Conservation (phyloP, 257 asterid species). For the Rauvolfia tetraphylla region DNA sequence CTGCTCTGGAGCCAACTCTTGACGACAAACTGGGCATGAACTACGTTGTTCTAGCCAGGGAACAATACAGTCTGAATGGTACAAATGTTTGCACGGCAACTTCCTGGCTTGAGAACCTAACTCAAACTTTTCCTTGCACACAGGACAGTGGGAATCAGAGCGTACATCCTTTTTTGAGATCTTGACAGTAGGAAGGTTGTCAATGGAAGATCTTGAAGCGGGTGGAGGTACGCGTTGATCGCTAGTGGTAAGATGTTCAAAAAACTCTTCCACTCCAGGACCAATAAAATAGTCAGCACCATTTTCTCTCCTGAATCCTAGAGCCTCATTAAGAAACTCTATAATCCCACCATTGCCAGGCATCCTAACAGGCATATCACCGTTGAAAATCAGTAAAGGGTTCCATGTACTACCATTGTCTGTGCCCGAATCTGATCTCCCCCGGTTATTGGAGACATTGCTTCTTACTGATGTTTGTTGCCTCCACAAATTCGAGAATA, state of each 20-base stretch:
- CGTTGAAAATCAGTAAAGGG: slow-evolving; percentile 74
- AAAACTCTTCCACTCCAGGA: slow-evolving; percentile 81
- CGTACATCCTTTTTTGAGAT: slow-evolving; percentile 72
- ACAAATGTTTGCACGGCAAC: slow-evolving; percentile 77
- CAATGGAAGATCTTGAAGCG: slow-evolving; percentile 65
- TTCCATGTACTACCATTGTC: slow-evolving; percentile 53
- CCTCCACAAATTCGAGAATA: slow-evolving; percentile 64
- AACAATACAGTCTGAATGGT: slow-evolving; percentile 77
- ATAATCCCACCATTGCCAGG: slow-evolving; percentile 64
- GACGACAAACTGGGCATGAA: slow-evolving; percentile 89
- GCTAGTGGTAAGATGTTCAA: slow-evolving; percentile 52
- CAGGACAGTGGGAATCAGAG: slow-evolving; percentile 71
- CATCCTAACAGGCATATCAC: slow-evolving; percentile 71
- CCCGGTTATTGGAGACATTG: slow-evolving; percentile 28
- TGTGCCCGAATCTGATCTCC: slow-evolving; percentile 26
- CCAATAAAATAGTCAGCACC: slow-evolving; percentile 88
- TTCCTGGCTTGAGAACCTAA: slow-evolving; percentile 61
- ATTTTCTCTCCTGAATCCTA: slow-evolving; percentile 69
- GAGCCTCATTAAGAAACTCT: slow-evolving; percentile 74
- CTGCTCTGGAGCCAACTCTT: slow-evolving; percentile 40
- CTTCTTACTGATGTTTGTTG: slow-evolving; percentile 48
- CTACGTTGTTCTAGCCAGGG: slow-evolving; percentile 82
- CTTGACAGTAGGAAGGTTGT: slow-evolving; percentile 66
- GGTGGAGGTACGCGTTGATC: slow-evolving; percentile 67
- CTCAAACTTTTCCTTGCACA: slow-evolving; percentile 78